phyloP scores from a whole-genome alignment of 768 basidiomycete genomes.

The Collybia sp. region DNA sequence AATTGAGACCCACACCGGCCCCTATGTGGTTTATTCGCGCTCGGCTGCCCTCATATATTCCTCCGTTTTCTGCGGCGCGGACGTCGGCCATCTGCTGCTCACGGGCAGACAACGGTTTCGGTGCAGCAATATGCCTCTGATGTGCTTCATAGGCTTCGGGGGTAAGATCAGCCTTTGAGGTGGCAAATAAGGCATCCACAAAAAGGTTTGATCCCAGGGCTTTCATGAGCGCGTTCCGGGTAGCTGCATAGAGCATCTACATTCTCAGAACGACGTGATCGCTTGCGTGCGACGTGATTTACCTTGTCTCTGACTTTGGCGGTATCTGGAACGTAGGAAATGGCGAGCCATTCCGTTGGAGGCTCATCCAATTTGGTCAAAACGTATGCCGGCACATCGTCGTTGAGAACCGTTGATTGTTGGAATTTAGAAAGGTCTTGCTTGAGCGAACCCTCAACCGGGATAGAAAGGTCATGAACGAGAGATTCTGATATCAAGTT shows the following conservation, averaged over 20 bases:
- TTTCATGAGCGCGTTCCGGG: conserved; percentile 63
- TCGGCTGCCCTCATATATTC: conserved; percentile 54
- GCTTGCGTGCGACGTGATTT: conserved; percentile 7
- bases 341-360: conserved; percentile 62
- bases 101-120: conserved; percentile 75
- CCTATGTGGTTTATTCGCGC: conserved; percentile 53
- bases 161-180: conserved; percentile 61
- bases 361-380: conserved; percentile 61
- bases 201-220: conserved; percentile 72
- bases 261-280: conserved; percentile 2
- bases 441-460: conserved; percentile 45
- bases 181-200: conserved; percentile 74
- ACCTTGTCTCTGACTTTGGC: conserved; percentile 84
- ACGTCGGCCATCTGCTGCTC: conserved; percentile 83
- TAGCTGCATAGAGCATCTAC: conserved; percentile 89
- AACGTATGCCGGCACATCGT: conserved; percentile 69
- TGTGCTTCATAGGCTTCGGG: conserved; percentile 72
- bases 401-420: conserved; percentile 44
- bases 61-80: conserved; percentile 60
- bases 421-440: conserved; percentile 60
- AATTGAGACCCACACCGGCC: conserved; percentile 57
- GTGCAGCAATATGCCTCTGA: conserved; percentile 63
- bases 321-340: conserved; percentile 79
- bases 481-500: conserved; percentile 51
- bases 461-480: conserved; percentile 50